Conservation (phyloP, 345 rosid species). For the Linum tenue region DNA sequence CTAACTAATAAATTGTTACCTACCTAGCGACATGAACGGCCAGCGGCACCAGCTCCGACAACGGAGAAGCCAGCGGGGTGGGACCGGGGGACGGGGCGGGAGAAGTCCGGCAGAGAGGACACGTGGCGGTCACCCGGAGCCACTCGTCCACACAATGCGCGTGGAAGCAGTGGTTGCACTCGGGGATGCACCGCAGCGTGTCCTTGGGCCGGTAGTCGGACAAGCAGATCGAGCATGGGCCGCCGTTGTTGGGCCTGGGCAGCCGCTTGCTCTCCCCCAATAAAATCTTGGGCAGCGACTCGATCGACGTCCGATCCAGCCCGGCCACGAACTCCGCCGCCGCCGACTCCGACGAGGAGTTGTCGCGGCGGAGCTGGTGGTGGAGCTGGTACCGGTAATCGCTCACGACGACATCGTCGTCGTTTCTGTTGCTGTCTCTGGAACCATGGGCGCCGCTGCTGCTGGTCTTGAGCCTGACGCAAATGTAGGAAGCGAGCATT, state of each 20-base stretch:
- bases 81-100: conserved; percentile 34
- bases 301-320: conserved; percentile 30
- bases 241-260: conserved; percentile 50
- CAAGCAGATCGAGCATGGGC: conserved; percentile 60
- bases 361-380: not conserved
- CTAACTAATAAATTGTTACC: not conserved
- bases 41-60: conserved; percentile 47
- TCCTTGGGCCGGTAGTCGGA: conserved; percentile 47
- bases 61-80: conserved; percentile 39
- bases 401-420: not conserved
- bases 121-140: conserved; percentile 57
- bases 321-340: conserved; percentile 23
- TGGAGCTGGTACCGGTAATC: not conserved
- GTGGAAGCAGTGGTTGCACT: conserved; percentile 69
- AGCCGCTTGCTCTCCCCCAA: conserved; percentile 54
- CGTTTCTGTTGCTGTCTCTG: not conserved
- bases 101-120: conserved; percentile 66
- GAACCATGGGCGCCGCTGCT: not conserved
- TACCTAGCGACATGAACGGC: conserved; percentile 23
- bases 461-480: conserved; percentile 41
- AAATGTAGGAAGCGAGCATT: conserved; percentile 66
- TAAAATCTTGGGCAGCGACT: conserved; percentile 47
- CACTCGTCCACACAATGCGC: conserved; percentile 60
- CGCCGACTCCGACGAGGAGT: not conserved
- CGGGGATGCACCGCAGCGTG: conserved; percentile 45